Base-by-base conservation (phyloP, 1,284 basidiomycete genomes). In the Cystobasidium sp. region DNA sequence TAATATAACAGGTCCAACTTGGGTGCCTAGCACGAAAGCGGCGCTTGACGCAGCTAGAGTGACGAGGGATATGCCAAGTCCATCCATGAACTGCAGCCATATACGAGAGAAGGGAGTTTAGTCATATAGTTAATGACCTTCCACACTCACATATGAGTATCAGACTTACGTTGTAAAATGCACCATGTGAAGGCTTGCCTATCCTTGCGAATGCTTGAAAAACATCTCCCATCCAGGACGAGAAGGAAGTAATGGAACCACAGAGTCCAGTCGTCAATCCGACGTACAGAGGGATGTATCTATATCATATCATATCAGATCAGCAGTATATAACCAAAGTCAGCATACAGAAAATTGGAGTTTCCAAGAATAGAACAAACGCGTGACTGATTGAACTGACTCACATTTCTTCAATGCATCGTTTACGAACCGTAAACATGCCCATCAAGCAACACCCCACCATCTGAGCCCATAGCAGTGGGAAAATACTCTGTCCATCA, bases 161-260 rank as follows among this genome's bases (percentile, higher is more conserved):
- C 14, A 2, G 84, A n/a, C 91, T 73, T 78, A 94, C 96, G 81
- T 93, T 88, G 78, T 89, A 86, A 52, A 98, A 85, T 68, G 93
- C 90, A 68, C 86, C 84, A 61, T 92, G 87, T 74, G 70, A 20
- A 18, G 69, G 47, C 16, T 6, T 44, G 7, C 62, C 70, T 12
- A 73, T 66, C 16, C 66, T 62, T 6, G 91, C 86, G 87, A 94
- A 99, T 0, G 94, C 91, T 64, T 87, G 83, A 80, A 96, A 99
- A 0, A 94, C 84, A 76, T 94, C 91, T 8, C 93, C 81, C 83
- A 97, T 93, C 96, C 97, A 99, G 18, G 89, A 88, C 4, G 94
- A 97, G 84, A 98, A 99, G 0, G 95, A 98, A 4, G 97, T 99
- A 77, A 97, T 84, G 5, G 93, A 96, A 1, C 96, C 97, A 80